These are phyloP conservation scores for Trypanosoma theileri DNA, from an alignment of 208 protist species.

Conservation along the genomic window DNA sequence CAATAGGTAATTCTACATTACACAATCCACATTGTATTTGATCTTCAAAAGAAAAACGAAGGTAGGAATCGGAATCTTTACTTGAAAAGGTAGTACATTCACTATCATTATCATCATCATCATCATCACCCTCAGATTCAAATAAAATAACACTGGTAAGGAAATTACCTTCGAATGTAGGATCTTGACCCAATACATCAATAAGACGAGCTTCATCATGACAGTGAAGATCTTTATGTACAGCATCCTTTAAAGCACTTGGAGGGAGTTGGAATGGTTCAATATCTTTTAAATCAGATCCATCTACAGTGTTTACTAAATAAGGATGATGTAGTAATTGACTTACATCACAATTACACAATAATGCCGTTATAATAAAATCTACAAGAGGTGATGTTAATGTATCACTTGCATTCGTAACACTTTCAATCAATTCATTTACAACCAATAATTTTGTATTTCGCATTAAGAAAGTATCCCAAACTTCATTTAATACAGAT, in stretches of 20 bases:
- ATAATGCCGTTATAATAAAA: constrained; percentile 60
- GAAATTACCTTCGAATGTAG: constrained; percentile 33
- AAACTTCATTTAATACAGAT: constrained; percentile 43
- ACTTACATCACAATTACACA: constrained; percentile 25
- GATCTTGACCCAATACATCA: constrained; percentile 60
- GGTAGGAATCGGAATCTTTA: neutral
- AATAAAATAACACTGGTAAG: neutral
- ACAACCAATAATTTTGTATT: constrained; percentile 21
- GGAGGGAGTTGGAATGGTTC: constrained; percentile 40
- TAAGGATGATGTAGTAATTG: constrained; percentile 57
- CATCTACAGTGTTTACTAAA: constrained; percentile 29
- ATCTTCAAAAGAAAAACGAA: constrained; percentile 13
- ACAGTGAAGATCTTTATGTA: constrained; percentile 40
- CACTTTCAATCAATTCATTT: constrained; percentile 31
- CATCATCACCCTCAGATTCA: neutral
- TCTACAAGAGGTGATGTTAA: constrained; percentile 40
- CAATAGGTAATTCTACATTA: constrained; percentile 47
- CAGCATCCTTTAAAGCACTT: constrained; percentile 39
- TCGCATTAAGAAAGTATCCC: constrained; percentile 28
- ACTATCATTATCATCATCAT: neutral
- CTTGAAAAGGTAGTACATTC: no score
- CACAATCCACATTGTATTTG: constrained; percentile 66
- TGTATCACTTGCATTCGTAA: constrained; percentile 19
- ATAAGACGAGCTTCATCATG: constrained; percentile 52
- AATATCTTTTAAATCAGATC: constrained; percentile 7